Conservation (phyloP, 208 protist genomes). For the Acanthamoeba sp. region DNA sequence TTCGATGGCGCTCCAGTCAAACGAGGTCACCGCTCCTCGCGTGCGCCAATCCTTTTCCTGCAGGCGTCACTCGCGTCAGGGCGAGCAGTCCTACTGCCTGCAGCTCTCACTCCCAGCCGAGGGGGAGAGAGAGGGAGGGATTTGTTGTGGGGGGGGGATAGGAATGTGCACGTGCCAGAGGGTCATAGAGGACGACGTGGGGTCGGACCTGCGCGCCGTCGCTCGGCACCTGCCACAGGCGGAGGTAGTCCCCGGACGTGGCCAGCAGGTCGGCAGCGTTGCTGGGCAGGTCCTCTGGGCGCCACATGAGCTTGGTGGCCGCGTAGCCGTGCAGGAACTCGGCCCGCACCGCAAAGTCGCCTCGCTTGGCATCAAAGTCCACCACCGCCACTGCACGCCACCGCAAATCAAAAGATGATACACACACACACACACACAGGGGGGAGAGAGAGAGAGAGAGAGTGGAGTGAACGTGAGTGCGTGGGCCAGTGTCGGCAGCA, state of each 20-base stretch:
- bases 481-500: too few relatives aligned
- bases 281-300: neutral
- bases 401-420: neutral
- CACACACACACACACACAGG: neutral
- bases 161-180: neutral
- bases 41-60: neutral
- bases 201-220: neutral
- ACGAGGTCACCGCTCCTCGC: neutral
- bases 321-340: neutral
- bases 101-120: too few relatives aligned
- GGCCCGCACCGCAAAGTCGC: neutral
- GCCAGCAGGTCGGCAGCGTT: neutral
- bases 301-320: constrained; percentile 1
- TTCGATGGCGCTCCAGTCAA: neutral
- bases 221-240: neutral
- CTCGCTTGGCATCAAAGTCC: neutral
- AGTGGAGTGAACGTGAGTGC: too few relatives aligned
- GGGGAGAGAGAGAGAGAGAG: neutral
- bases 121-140: too few relatives aligned
- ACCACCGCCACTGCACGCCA: neutral
- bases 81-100: neutral
- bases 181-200: neutral
- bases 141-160: neutral
- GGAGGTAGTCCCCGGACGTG: neutral
- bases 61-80: neutral